Base-by-base conservation (phyloP, 2,329 filamentous ascomycete species). In the Drechslerella dactyloides region DNA sequence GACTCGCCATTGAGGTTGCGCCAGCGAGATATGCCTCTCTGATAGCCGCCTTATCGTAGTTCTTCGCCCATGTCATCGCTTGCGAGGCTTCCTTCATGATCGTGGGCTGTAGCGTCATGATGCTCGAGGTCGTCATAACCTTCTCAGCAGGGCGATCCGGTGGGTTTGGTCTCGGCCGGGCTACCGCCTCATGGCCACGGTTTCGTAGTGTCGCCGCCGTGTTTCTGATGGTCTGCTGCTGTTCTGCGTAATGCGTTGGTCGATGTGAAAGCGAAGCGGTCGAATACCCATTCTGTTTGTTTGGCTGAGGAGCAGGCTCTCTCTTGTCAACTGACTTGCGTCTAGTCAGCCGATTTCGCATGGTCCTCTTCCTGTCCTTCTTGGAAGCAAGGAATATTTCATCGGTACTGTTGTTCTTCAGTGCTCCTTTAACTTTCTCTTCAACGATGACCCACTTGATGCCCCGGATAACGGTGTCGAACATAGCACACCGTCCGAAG, bases 61-160 rank as follows among this genome's bases (percentile, higher is more conserved):
- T 92, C 79, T 85, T 93, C 33, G 93, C 91, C 94, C 94, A 99
- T 80, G 96, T 96, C 88, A 99, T 89, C 0, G 94, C 94, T 23
- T 92, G 90, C 7, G 90, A 94, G 17, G 93, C 93, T 79, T 96
- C 94, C 59, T 84, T 91, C 77, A 93, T 84, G 73, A 97, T 89
- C 59, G 87, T 85, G 0, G 92, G 90, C 78, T 96, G 93, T 52
- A 97, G 82, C 1, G 92, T 96, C 77, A 97, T 85, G 63, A 96
- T 86, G 75, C 94, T 99, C 79, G 88, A 93, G 1, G 92, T 97
- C 50, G 81, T 81, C 64, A 84, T 82, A 10, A 80, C 78, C 82
- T 86, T 73, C 44, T 73, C 69, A 7, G 69, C 76, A 79, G 83
- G 78, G 84, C 89, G 75, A 79, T 85, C 78, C 83, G 84, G 55